Base-by-base conservation (phyloP, 2,329 filamentous ascomycete species). In the Trichoderma koningii region DNA sequence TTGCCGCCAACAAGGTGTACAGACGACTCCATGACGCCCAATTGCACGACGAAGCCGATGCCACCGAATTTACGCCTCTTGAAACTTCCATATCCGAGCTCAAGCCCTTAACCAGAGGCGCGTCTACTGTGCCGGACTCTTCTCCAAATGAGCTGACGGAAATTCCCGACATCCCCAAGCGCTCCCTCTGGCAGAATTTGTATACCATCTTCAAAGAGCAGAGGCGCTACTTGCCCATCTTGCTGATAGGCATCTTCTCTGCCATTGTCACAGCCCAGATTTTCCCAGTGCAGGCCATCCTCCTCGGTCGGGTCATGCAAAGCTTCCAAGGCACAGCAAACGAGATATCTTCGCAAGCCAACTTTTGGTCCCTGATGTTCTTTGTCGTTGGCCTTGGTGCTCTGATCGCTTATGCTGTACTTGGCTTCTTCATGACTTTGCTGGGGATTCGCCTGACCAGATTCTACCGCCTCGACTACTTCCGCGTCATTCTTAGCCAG, bases 301-400 rank as follows among this genome's bases (percentile, higher is more conserved):
- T 61, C 19, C 45, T 55, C 15, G 50, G 51, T 12, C 26, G 45
- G 21, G 61, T 51, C 15, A 19, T 64, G 30, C 23, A 55, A 19
- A 56, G 51, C 51, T 48, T 64, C 21, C 42, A 48, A 15, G 42
- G 42, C 21, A 48, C 42, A 4, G 42, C 45, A 6, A 21, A 48
- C 6, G 30, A 67, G 19, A 21, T 53, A 15, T 45, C 60, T 17
- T 59, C 63, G 10, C 61, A 64, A 75, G 77, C 68, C 1, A 77
- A 82, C 68, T 82, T 82, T 69, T 83, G 78, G 76, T 75, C 79
- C 0, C 73, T 78, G 19, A 83, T 83, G 80, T 83, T 82, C 64
- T 78, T 81, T 50, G 71, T 82, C 3, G 68, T 82, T 48, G 80
- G 79, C 12, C 69, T 76, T 4, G 76, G 70, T 1, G 71, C 76